These are phyloP conservation scores for Boechera retrofracta DNA, from an alignment of 345 rosid species.

Conservation along the genomic window DNA sequence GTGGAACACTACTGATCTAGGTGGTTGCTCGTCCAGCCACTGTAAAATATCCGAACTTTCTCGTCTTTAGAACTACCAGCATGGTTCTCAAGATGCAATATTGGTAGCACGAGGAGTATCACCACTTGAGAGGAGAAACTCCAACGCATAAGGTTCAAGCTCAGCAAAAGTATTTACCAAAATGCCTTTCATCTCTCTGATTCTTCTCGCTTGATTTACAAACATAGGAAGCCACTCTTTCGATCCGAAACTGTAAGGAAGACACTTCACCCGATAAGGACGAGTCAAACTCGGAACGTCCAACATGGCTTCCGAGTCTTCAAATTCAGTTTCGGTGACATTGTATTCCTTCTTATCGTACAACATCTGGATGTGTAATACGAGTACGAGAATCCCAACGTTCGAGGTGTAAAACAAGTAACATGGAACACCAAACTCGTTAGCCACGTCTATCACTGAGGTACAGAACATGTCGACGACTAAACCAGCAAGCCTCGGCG, in stretches of 20 bases:
- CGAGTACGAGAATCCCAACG: conserved; percentile 44
- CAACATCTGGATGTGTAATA: conserved; percentile 32
- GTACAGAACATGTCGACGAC: conserved; percentile 62
- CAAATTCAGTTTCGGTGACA: conserved; percentile 26
- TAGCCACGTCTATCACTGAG: conserved; percentile 51
- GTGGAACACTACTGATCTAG: conserved; percentile 58
- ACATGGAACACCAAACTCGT: conserved; percentile 51
- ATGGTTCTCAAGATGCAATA: conserved; percentile 43
- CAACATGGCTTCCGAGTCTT: conserved; percentile 47
- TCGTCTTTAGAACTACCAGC: background rate
- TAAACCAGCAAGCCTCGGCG: conserved; percentile 51
- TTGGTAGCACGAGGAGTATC: conserved; percentile 43
- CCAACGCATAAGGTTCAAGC: conserved; percentile 49
- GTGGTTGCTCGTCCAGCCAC: conserved; percentile 59
- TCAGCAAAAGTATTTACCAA: conserved; percentile 54
- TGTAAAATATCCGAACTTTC: conserved; percentile 32
- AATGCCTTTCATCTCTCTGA: conserved; percentile 48
- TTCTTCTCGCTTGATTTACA: conserved; percentile 15
- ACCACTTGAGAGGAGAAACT: conserved; percentile 25
- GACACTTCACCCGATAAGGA: conserved; percentile 45
- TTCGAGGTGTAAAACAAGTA: conserved; percentile 55
- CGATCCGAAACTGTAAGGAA: conserved; percentile 17
- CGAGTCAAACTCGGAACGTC: conserved; percentile 43
- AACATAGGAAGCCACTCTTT: background rate
- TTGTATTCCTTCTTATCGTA: conserved; percentile 17